Evolutionary conservation across 177 flowering plant genomes (phyloP), one percentile per base, ranked within the genome.

Genomic region (Vitis hybrid): DNA sequence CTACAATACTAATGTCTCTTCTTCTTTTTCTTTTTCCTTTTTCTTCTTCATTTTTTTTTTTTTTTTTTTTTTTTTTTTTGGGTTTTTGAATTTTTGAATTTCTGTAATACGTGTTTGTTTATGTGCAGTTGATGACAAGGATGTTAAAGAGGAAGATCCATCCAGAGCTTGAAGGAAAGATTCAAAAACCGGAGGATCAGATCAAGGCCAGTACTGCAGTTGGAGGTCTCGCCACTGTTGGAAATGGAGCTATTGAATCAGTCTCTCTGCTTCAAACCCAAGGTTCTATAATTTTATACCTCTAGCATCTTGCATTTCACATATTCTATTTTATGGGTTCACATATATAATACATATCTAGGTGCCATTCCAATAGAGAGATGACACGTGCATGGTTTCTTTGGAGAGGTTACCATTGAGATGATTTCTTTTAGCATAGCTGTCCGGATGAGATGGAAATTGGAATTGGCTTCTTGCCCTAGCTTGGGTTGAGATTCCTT

Each of bases 61-160:
- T 31, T 20, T 59, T 49, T 2, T 13, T 50, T 2, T n/a, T 49
- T n/a, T 68, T 60, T 22, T 74, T 8, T 55, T 7, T 13, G 26
- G 26, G 26, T 2, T 22, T 22, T 22, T 22, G 55, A 12, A 16
- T 50, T 18, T 15, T 5, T 62, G 10, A 14, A 3, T 51, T 16
- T 55, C 29, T 26, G 29, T 26, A 2, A 26, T 26, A 26, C 29
- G 29, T 26, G 29, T 26, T 26, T 26, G 29, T 29, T 3, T 5
- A 65, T 70, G 20, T 45, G 5, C 65, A 89, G 97, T 51, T 91
- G 85, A 74, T 91, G 79, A 83, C 71, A 57, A 91, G 75, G 83
- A 86, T 89, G 85, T 50, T 89, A 80, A 89, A 85, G 81, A 89
- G 82, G 80, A 91, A 91, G 80, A 83, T 88, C 65, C 86, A 91